These are phyloP conservation scores for Paraphoma sp. DNA, from an alignment of 2,329 filamentous ascomycete genomes.

Conservation along the genomic window DNA sequence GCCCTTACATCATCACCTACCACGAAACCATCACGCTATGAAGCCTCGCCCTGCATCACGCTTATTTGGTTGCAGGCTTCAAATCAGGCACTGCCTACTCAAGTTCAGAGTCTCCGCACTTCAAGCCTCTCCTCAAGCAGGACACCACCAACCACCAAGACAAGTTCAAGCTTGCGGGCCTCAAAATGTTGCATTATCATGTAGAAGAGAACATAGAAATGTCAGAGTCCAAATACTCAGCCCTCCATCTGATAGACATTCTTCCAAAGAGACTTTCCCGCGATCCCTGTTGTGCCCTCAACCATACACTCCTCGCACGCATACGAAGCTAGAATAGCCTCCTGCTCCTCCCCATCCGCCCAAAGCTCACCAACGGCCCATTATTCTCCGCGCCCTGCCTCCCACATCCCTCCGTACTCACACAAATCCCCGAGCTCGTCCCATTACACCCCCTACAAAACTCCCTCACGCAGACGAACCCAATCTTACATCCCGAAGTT, in stretches of 20 bases:
- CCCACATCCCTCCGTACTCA: slow-evolving; percentile 26
- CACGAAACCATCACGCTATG: not conserved
- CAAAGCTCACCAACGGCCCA: slow-evolving; percentile 20
- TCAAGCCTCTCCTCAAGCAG: too few species aligned
- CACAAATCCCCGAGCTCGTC: slow-evolving; percentile 23
- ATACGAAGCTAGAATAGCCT: not conserved
- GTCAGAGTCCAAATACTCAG: not conserved
- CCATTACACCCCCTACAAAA: slow-evolving; percentile 18
- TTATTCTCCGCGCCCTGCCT: slow-evolving; percentile 13
- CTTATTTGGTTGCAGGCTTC: too few species aligned
- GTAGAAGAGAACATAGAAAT: not conserved
- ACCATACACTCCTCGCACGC: not conserved
- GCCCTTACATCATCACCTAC: not conserved
- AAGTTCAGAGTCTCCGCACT: too few species aligned
- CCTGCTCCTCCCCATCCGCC: slow-evolving; percentile 17
- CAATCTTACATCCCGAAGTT: slow-evolving; percentile 16
- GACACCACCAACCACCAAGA: too few species aligned
- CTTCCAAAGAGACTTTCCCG: not conserved
- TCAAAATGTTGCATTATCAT: slow-evolving; percentile 3
- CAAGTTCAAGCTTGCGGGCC: too few species aligned
- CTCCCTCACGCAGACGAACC: slow-evolving; percentile 23
- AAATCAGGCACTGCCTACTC: too few species aligned
- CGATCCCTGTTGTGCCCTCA: too few species aligned
- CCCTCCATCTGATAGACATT: not conserved
- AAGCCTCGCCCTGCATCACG: too few species aligned